These are phyloP conservation scores for Niveomyces coronatus DNA, from an alignment of 2,329 filamentous ascomycete genomes.

Conservation along the genomic window DNA sequence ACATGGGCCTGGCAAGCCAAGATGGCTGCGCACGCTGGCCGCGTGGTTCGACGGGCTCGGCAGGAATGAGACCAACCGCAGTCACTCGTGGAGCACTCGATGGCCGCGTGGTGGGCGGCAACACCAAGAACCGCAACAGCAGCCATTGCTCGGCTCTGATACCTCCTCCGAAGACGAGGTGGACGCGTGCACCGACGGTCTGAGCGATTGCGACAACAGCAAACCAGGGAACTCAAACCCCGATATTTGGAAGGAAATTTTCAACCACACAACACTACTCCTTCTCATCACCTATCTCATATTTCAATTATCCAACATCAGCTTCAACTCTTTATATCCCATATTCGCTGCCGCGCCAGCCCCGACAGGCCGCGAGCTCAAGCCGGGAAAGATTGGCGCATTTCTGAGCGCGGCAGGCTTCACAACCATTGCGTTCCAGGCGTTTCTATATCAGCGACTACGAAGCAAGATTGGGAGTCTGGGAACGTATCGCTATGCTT, in stretches of 20 bases:
- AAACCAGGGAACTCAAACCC: conserved; percentile 24
- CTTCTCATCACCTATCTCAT: conserved; percentile 80
- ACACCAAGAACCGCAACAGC: conserved; percentile 16
- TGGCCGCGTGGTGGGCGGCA: conserved; percentile 22
- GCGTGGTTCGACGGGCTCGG: conserved; percentile 16
- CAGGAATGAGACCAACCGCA: conserved; percentile 12
- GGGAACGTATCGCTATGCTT: conserved; percentile 66
- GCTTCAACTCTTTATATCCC: conserved; percentile 90
- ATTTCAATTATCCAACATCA: conserved; percentile 89
- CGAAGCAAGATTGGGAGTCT: conserved; percentile 76
- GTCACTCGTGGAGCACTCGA: conserved; percentile 27
- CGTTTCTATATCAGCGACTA: conserved; percentile 71
- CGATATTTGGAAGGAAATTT: conserved; percentile 42
- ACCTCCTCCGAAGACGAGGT: conserved; percentile 17
- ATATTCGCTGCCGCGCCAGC: conserved; percentile 72
- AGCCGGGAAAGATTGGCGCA: conserved; percentile 72
- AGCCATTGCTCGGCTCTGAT: conserved; percentile 20
- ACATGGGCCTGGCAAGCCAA: conserved; percentile 20
- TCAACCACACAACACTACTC: conserved; percentile 73
- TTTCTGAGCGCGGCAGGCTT: conserved; percentile 75
- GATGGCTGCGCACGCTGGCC: conserved; percentile 23
- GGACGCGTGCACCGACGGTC: conserved; percentile 10
- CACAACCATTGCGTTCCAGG: conserved; percentile 82
- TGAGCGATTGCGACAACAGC: conserved; percentile 14
- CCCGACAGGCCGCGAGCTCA: conserved; percentile 67